Base-by-base conservation (phyloP, 495 filamentous ascomycete species). In the Talaromyces adpressus region DNA sequence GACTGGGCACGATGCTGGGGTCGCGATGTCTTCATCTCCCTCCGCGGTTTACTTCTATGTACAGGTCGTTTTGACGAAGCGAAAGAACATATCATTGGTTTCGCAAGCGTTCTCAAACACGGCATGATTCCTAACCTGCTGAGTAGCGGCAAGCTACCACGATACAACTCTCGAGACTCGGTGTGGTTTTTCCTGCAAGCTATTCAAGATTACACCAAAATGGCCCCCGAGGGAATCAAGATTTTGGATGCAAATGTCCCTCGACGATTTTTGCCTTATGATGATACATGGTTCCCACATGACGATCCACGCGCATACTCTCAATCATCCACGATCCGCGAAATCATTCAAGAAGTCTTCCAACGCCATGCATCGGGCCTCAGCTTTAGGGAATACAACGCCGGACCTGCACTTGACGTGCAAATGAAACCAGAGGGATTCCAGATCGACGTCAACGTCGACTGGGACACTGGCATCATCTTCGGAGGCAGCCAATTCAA, bases 1-100 rank as follows among this genome's bases (percentile, higher is more conserved):
- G 88, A 93, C 64, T 99, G 94, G 91, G 91, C 94, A 61, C 83
- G 95, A 62, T 97, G 92, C 74, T 99, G 95, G 95, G 95, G 95
- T 45, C 87, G 95, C 23, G 95, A 99, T 75, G 88, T 96, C 14
- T 98, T 98, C 75, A 98, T 99, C 64, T 93, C 95, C 23, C 82
- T 96, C 14, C 87, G 95, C 34, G 95, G 95, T 54, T 80, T 99
- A 14, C 91, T 89, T 68, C 85, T 98, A 34, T 91, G 89, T 51
- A 97, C 93, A 22, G 91, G 92, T 4, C 87, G 93, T 9, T 96
- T 87, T 69, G 84, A 83, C 4, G 92, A 97, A 68, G 94, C 93
- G 16, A 91, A 84, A 66, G 91, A 97, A 73, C 95, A 98, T 70
- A 96, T 99, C 64, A 78, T 91, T 58, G 95, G 94, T 52, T 99